Base-by-base conservation (phyloP, 176 grass and related monocot genomes). In the Otatea glauca region DNA sequence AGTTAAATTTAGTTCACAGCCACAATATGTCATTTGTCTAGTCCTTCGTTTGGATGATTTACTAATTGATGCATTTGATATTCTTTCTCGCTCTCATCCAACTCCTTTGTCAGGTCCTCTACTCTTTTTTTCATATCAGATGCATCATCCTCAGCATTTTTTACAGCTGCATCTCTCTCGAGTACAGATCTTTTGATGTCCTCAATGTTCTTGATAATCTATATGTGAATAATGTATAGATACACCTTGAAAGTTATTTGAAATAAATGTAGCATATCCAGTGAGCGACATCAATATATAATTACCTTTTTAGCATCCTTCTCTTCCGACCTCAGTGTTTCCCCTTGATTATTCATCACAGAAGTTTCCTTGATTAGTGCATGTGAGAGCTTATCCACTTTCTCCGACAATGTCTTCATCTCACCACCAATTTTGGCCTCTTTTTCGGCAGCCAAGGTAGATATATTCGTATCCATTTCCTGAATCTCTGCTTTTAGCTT, bases 291-390 rank as follows among this genome's bases (percentile, higher is more conserved):
- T 65, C 55, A 81, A 61, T 77, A 38, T 80, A 45, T 65, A 42
- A 72, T 70, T 66, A 99, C 96, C 96, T 94, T 99, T 60, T 91
- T 71, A 74, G 58, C 77, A n/a, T 64, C 85, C 35, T 81, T 90
- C 73, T 94, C 83, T 84, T 98, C 96, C 41, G 91, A 83, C 37
- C 78, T 90, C 18, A 98, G 76, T 47, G 74, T 90, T 79, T 98
- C 96, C 81, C 92, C 91, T 78, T 92, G 88, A 79, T 98, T 93
- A 62, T 83, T 85, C 93, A 98, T 85, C 66, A 95, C 78, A 67
- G 96, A 96, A 85, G 93, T 89, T 85, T 98, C 93, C 88, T 98
- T 98, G 41, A 98, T 92, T 70, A n/a, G n/a, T n/a, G n/a, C n/a
- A n/a, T n/a, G n/a, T n/a, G n/a, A n/a, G n/a, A n/a, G n/a, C n/a